Evolutionary conservation across 2,329 filamentous ascomycete genomes (phyloP).

Genomic region (Alternaria dauci): DNA sequence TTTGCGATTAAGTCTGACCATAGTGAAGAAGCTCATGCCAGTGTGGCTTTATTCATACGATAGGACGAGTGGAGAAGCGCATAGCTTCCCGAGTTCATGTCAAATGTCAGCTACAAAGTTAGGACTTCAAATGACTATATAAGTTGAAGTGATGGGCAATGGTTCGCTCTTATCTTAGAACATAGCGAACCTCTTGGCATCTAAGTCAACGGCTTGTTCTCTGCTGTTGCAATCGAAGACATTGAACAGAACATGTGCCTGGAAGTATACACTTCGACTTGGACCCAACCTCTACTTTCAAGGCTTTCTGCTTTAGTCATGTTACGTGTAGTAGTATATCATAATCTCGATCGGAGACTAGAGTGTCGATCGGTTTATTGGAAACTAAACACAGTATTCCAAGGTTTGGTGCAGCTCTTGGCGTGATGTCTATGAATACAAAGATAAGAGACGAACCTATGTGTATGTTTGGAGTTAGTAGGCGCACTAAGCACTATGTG

Average conservation of each 20-base stretch:
- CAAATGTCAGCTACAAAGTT: too few relatives aligned
- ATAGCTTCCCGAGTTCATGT: too few relatives aligned
- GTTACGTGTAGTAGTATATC: not conserved
- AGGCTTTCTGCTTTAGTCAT: not conserved
- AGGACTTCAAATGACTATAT: not conserved
- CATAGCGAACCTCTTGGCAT: too few relatives aligned
- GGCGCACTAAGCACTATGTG: not conserved
- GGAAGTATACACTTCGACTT: not conserved
- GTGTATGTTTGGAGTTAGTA: not conserved
- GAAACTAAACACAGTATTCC: not conserved
- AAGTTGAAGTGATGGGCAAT: too few relatives aligned
- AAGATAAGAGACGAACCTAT: not conserved
- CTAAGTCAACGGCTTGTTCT: not conserved
- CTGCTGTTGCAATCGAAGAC: not conserved
- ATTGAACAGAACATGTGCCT: not conserved
- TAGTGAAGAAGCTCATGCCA: too few relatives aligned
- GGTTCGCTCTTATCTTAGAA: not conserved
- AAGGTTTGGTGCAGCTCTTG: not conserved
- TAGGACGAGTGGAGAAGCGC: too few relatives aligned
- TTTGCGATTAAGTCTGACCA: too few relatives aligned
- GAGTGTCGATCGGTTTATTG: not conserved
- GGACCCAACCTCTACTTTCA: not conserved
- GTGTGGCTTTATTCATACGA: too few relatives aligned
- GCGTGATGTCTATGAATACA: not conserved
- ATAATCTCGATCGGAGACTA: not conserved